A percentile compares a stretch with the other conserved stretches of the same genome.
Conservation (phyloP, 192 early-diverging fungal genomes). For the Backusella westeae region DNA sequence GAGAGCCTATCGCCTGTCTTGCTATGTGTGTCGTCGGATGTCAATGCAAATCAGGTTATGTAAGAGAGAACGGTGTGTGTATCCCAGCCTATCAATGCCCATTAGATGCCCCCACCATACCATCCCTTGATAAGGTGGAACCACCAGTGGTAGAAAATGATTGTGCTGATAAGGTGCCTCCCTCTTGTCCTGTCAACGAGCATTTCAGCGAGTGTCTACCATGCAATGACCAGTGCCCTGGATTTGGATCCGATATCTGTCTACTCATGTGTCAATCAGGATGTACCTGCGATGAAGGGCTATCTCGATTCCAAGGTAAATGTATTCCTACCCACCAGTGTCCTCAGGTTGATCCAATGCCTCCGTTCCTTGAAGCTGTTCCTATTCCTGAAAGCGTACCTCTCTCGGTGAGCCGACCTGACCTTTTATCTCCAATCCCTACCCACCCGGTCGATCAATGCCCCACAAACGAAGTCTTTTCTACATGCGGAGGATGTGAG, state of each 20-base stretch:
- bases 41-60: neutral
- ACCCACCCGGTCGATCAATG: neutral
- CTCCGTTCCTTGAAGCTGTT: neutral
- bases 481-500: neutral
- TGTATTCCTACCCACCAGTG: neutral
- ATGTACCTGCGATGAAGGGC: neutral
- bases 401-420: neutral
- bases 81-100: neutral
- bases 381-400: neutral
- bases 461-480: neutral
- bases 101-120: neutral
- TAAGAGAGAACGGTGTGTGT: neutral
- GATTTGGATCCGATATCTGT: neutral
- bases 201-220: neutral
- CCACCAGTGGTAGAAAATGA: neutral
- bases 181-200: neutral
- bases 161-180: neutral
- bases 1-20: neutral
- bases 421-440: neutral
- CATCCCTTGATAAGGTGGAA: neutral
- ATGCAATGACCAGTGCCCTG: neutral
- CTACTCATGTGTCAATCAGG: neutral
- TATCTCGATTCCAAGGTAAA: neutral
- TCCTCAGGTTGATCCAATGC: neutral
- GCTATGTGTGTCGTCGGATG: neutral